Evolutionary conservation across 2,329 filamentous ascomycete genomes (phyloP), one percentile per base, ranked within the genome.

Genomic region (Claviceps sp.): DNA sequence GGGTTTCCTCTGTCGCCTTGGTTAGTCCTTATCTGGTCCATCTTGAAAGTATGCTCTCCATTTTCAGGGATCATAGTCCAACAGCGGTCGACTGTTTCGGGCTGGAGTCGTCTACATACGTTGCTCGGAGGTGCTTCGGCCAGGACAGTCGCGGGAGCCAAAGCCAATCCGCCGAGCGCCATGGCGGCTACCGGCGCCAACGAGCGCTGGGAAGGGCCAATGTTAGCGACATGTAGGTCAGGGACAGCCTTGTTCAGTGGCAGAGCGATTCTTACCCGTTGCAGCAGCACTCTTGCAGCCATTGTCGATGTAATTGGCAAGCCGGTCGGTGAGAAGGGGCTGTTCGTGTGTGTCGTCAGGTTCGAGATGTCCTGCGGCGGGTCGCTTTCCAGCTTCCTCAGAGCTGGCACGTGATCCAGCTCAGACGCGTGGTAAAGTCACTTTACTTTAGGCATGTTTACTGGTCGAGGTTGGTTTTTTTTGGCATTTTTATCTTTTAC

Each of bases 261-360:
- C n/a, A 20, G 37, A 47, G 14, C 9, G 1, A 14, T 45, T 45
- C 70, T 65, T 63, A 80, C 77, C 73, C 71, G 72, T 67, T 72
- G 74, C 62, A 79, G 68, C 66, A 80, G 69, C 68, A 79, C 70
- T 78, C 76, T 75, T 62, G 77, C 73, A 69, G 76, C 76, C 77
- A 80, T 80, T 48, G 46, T 58, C 29, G 42, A 17, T 68, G 71
- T 71, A 74, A 74, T 76, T 72, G 71, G 68, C 59, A 60, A 58
- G 56, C 56, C 54, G 53, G 50, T 44, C 39, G n/a, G 60, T 56
- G 6, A 34, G 44, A 17, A 11, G 16, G 17, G 44, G 40, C 55
- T 56, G 51, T 58, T 61, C 54, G 57, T 51, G 53, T 34, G 55
- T 54, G 57, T 58, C 54, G 57, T 56, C 54, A 54, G 52, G 20